A percentile compares a stretch with the other conserved stretches of the same genome.
phyloP scores from a whole-genome alignment of 305 asterid genomes.

The Solanum hybrid region DNA sequence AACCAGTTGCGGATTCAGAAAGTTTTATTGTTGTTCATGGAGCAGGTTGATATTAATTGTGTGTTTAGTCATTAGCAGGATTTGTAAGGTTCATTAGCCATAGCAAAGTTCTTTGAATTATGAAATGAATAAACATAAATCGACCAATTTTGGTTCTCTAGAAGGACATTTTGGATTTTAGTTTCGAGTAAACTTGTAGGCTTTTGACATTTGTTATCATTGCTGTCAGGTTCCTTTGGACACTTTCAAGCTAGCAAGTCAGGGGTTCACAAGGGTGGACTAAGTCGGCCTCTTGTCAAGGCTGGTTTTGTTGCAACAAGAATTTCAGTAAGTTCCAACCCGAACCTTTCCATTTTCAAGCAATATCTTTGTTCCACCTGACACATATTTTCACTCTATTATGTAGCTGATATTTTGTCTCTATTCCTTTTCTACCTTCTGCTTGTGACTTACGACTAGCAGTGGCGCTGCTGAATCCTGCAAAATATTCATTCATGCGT shows the following conservation, averaged over 20 bases:
- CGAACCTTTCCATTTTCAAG: not conserved
- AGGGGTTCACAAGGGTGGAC: slow-evolving; percentile 88
- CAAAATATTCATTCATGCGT: not conserved
- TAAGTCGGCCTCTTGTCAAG: slow-evolving; percentile 63
- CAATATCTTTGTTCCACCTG: too few species aligned
- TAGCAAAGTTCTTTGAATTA: not conserved
- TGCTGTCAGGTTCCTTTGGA: slow-evolving; percentile 78
- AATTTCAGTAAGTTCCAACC: slow-evolving; percentile 57
- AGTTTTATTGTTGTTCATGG: slow-evolving; percentile 79
- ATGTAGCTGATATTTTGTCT: too few species aligned
- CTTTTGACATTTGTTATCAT: not conserved
- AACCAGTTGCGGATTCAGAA: slow-evolving; percentile 30
- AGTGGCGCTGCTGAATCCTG: not conserved
- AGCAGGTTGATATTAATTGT: slow-evolving; percentile 52
- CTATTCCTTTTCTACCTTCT: too few species aligned
- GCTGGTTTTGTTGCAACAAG: slow-evolving; percentile 96
- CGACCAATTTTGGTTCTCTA: not conserved
- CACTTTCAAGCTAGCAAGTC: slow-evolving; percentile 96
- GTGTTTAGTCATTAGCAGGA: not conserved
- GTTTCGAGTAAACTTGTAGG: not conserved
- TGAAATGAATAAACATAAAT: not conserved
- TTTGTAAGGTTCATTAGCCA: not conserved
- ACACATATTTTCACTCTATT: too few species aligned
- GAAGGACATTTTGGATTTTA: not conserved
- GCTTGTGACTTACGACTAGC: not conserved